Evolutionary conservation across 2,329 filamentous ascomycete species (phyloP).

Genomic region (Ceratocystis variospora): DNA sequence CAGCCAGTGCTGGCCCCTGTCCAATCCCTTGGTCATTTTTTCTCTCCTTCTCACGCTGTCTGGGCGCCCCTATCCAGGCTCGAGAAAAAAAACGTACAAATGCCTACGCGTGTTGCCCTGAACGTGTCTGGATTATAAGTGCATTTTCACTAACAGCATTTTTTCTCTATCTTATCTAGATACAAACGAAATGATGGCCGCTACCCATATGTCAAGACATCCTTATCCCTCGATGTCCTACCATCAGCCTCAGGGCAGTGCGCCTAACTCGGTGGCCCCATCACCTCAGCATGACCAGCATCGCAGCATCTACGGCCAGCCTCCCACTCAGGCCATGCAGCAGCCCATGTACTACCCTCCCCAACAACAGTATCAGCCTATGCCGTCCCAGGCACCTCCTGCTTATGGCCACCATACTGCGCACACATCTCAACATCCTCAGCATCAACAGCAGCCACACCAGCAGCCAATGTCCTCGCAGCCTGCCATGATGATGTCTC

Average conservation of each 20-base stretch:
- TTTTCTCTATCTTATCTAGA: conserved; percentile 28
- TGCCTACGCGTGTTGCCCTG: neutral
- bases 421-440: conserved; percentile 41
- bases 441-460: conserved; percentile 37
- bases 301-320: conserved; percentile 71
- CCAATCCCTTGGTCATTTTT: neutral
- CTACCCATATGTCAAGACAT: conserved; percentile 54
- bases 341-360: conserved; percentile 64
- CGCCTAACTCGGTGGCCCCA: conserved; percentile 83
- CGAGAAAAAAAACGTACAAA: neutral
- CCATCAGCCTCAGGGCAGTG: conserved; percentile 89
- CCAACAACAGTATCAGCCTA: conserved; percentile 50
- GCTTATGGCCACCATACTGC: conserved; percentile 47
- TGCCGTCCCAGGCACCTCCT: conserved; percentile 49
- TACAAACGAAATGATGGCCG: conserved; percentile 54
- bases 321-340: conserved; percentile 62
- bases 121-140: neutral
- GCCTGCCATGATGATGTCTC: conserved; percentile 53
- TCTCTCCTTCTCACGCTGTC: neutral
- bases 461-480: conserved; percentile 50
- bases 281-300: conserved; percentile 81
- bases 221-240: conserved; percentile 81
- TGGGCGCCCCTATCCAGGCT: neutral
- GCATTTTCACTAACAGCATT: neutral
- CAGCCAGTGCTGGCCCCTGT: neutral